Base-by-base conservation (phyloP, 495 filamentous ascomycete species). In the Trichoderma gamsii region DNA sequence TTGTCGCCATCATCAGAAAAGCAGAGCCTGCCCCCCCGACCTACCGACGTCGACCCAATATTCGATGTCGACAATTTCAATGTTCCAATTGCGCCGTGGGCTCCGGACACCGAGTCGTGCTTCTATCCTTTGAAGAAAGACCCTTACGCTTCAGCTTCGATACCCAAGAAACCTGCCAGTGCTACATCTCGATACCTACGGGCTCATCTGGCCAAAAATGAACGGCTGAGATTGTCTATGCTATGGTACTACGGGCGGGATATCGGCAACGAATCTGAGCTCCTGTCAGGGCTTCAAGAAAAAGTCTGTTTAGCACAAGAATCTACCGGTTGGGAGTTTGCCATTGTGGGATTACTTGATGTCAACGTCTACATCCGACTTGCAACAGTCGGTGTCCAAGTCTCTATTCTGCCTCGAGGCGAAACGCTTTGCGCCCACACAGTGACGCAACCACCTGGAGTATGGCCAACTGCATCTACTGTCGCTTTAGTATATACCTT, bases 381-480 rank as follows among this genome's bases (percentile, higher is more conserved):
- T 16, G 69, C 69, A n/a, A 63, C 69, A 11, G 66, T 70, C 8
- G 64, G 64, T 15, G 12, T 68, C 23, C 66, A 66, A 0, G 66
- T 70, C 18, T 66, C 69, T 12, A 44, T 70, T 15, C 56, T 70
- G 43, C 69, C 69, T 25, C 69, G 69, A 43, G 41, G 69, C 41
- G 69, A 70, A 65, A 70, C 66, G 35, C 67, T 65, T 11, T 70
- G 69, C 44, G 67, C 69, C 13, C 69, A 70, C 29, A 70, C 69
- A 2, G 67, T 70, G 11, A 70, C 67, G 2, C 69, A 70, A 41
- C 32, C 32, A 7, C 59, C 64, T 16, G 66, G 43, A 15, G 43
- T 46, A 15, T 18, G 12, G 18, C 43, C 18, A 46, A 46, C 5
- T 35, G 4, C 29, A 11, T 12, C 32, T 21, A 66, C 2, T 7